Evolutionary conservation across 768 basidiomycete genomes (phyloP).

Genomic region (Leccinum disarticulatum): DNA sequence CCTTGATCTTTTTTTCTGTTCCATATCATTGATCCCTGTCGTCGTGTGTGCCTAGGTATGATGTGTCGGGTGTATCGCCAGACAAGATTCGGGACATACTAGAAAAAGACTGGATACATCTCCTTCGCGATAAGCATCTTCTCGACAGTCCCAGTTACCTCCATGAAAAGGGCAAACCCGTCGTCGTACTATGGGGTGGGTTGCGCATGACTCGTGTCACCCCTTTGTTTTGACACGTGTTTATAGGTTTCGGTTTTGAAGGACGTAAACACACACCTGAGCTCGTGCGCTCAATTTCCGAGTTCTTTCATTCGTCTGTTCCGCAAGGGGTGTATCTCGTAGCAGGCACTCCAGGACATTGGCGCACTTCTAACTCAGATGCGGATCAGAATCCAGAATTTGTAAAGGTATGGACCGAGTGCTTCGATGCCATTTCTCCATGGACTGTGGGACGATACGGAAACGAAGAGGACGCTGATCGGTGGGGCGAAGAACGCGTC

Average conservation of each 20-base stretch:
- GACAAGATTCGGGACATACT: slow-evolving; percentile 67
- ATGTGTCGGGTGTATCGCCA: slow-evolving; percentile 74
- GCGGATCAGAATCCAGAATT: slow-evolving; percentile 69
- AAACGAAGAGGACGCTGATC: slow-evolving; percentile 59
- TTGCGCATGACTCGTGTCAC: not conserved
- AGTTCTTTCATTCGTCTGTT: slow-evolving; percentile 57
- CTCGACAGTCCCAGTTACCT: slow-evolving; percentile 75
- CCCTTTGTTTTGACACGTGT: not conserved
- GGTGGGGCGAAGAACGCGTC: slow-evolving; percentile 61
- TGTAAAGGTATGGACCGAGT: slow-evolving; percentile 67
- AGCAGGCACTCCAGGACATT: slow-evolving; percentile 68
- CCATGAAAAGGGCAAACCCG: slow-evolving; percentile 64
- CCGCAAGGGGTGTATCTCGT: slow-evolving; percentile 76
- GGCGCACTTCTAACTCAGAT: slow-evolving; percentile 71
- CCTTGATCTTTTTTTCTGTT: not conserved
- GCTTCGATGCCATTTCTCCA: slow-evolving; percentile 77
- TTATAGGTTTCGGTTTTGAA: slow-evolving; percentile 67
- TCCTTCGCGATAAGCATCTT: slow-evolving; percentile 57
- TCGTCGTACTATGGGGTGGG: slow-evolving; percentile 73
- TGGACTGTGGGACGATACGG: slow-evolving; percentile 79
- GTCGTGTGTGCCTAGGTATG: slow-evolving; percentile 56
- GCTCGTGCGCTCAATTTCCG: slow-evolving; percentile 52
- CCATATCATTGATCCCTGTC: not conserved
- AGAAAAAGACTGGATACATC: slow-evolving; percentile 72
- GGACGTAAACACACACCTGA: slow-evolving; percentile 61